Evolutionary conservation across 2,329 filamentous ascomycete species (phyloP), one percentile per base, ranked within the genome.

Genomic region (Penicillium psychrosexuale): DNA sequence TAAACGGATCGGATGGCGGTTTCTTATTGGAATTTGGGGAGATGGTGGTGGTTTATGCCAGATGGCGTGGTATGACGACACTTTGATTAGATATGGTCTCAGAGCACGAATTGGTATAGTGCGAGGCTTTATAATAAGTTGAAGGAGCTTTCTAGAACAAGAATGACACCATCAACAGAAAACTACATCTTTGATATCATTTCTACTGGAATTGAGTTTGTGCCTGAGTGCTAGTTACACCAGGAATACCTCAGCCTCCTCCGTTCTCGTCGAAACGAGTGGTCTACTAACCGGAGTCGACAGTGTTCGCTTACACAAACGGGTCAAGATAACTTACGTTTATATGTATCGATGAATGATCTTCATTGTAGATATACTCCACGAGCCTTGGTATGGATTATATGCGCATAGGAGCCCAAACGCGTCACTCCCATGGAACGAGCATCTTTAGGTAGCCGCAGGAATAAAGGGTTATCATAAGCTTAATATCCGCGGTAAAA

Each of bases 31-130:
- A 22, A 48, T 43, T 52, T 5, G 19, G 17, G 15, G 27, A 39
- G 11, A 47, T 38, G 17, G 17, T 30, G 33, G 11, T 19, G 28
- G 11, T 50, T 40, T 42, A 13, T 33, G 30, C 5, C 15, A 11
- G 37, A 54, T 54, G 47, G 52, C 46, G 47, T 50, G 15, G 52
- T 51, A 54, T 54, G 47, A 39, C 47, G 52, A 54, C 46, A 54
- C 28, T 54, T 33, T 31, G 28, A 24, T 24, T 17, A 22, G 6
- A 50, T 28, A 54, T 54, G 39, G 15, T 42, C 46, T 54, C 46
- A 50, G 38, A 38, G 34, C 27, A 19, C 7, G 6, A 33, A 8
- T 42, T 11, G 13, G 3, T 9, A 5, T 38, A 3, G n/a, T 2
- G 3, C 7, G 3, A 5, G 9, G 3, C 19, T 13, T 27, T 15